These are phyloP conservation scores for Sporothrix pseudoabietina DNA, from an alignment of 2,329 filamentous ascomycete species.

Conservation along the genomic window DNA sequence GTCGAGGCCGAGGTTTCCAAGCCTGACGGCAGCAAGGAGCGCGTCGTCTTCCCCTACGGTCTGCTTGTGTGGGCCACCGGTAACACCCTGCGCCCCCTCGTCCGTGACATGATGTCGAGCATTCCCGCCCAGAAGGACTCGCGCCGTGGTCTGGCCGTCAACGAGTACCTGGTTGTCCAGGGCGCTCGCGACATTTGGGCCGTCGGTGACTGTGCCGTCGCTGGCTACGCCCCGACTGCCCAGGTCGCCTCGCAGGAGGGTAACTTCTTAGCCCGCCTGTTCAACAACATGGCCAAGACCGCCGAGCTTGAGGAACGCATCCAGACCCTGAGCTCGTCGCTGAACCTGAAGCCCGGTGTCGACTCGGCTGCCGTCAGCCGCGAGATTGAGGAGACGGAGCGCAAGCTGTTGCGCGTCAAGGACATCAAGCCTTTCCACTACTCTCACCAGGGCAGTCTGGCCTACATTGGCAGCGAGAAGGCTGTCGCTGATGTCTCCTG, in stretches of 20 bases:
- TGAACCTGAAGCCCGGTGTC: slow-evolving; percentile 63
- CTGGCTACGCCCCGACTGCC: slow-evolving; percentile 95
- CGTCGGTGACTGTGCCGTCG: slow-evolving; percentile 93
- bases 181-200: slow-evolving; percentile 97
- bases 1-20: slow-evolving; percentile 86
- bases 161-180: slow-evolving; percentile 98
- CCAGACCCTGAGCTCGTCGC: slow-evolving; percentile 62
- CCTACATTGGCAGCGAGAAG: slow-evolving; percentile 96
- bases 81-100: slow-evolving; percentile 85
- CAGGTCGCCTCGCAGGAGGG: slow-evolving; percentile 97
- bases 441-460: slow-evolving; percentile 93
- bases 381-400: slow-evolving; percentile 85
- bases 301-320: slow-evolving; percentile 79
- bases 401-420: slow-evolving; percentile 84
- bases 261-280: slow-evolving; percentile 88
- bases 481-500: slow-evolving; percentile 96
- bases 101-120: slow-evolving; percentile 87
- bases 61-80: slow-evolving; percentile 98
- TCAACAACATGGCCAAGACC: slow-evolving; percentile 99
- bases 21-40: slow-evolving; percentile 81
- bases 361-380: slow-evolving; percentile 68
- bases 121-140: slow-evolving; percentile 96
- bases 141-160: slow-evolving; percentile 90
- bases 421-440: slow-evolving; percentile 98
- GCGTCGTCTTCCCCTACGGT: slow-evolving; percentile 85